A percentile compares a stretch with the other conserved stretches of the same genome.
These are phyloP conservation scores for Alternaria conjuncta DNA, from an alignment of 2,329 filamentous ascomycete species.

Conservation along the genomic window DNA sequence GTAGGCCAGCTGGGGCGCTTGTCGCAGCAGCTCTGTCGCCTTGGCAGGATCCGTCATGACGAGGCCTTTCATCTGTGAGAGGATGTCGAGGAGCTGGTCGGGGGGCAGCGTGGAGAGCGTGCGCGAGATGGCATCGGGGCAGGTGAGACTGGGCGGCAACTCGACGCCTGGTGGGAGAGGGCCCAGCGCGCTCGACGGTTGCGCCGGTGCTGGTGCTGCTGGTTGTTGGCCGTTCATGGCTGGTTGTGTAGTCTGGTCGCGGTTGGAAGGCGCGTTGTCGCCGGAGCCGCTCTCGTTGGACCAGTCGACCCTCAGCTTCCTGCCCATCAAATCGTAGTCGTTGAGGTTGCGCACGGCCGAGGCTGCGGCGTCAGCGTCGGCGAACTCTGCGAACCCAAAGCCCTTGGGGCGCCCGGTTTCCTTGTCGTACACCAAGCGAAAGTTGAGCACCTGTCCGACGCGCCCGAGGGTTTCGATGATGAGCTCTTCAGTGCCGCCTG, in stretches of 20 bases:
- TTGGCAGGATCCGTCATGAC: constrained; percentile 81
- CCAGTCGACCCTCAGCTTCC: constrained; percentile 94
- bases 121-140: constrained; percentile 88
- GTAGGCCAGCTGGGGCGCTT: constrained; percentile 91
- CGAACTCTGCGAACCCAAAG: constrained; percentile 95
- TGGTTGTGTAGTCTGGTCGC: constrained; percentile 52
- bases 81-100: constrained; percentile 87
- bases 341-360: constrained; percentile 95
- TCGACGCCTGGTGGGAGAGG: constrained; percentile 85
- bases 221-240: constrained; percentile 43
- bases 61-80: constrained; percentile 91
- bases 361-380: constrained; percentile 88
- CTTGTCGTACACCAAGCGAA: constrained; percentile 92
- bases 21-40: constrained; percentile 83
- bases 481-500: constrained; percentile 93
- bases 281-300: constrained; percentile 85
- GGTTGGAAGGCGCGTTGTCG: constrained; percentile 55
- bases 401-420: constrained; percentile 95
- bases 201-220: constrained; percentile 42
- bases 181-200: constrained; percentile 66
- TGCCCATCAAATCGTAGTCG: constrained; percentile 92
- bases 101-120: constrained; percentile 87
- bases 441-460: constrained; percentile 88
- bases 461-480: constrained; percentile 93
- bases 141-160: constrained; percentile 80